Conservation (phyloP, 768 basidiomycete genomes). For the Terana coerulea region DNA sequence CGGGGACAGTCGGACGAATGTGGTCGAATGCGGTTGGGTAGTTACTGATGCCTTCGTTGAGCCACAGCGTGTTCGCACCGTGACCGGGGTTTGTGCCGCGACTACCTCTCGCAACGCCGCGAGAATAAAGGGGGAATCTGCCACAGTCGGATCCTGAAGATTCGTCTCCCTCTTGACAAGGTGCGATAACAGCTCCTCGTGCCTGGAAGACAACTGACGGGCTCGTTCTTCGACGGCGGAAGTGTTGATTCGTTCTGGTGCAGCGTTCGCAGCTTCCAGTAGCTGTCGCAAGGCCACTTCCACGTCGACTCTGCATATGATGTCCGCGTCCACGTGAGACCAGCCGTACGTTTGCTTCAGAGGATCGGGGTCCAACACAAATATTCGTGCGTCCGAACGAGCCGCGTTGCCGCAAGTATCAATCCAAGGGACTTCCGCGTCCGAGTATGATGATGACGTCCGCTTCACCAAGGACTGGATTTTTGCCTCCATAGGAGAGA, state of each 20-base stretch:
- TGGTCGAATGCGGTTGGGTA: constrained; percentile 54
- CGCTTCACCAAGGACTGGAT: constrained; percentile 44
- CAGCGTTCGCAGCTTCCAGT: constrained; percentile 19
- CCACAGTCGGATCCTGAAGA: constrained; percentile 26
- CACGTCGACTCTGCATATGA: constrained; percentile 56
- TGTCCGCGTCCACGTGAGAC: constrained; percentile 51
- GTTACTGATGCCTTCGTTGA: constrained; percentile 66
- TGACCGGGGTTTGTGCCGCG: constrained; percentile 33
- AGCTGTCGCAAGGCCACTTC: constrained; percentile 50
- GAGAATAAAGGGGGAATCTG: constrained; percentile 38
- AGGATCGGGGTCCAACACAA: constrained; percentile 61
- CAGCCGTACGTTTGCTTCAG: constrained; percentile 48
- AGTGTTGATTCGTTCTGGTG: background rate
- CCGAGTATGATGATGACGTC: constrained; percentile 66
- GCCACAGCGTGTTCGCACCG: constrained; percentile 39
- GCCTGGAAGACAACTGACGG: constrained; percentile 10
- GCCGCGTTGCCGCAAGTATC: constrained; percentile 44
- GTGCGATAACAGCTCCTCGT: constrained; percentile 3
- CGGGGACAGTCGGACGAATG: constrained; percentile 47
- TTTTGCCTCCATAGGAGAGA: constrained; percentile 44
- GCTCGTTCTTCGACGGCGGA: background rate
- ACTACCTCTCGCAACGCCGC: constrained; percentile 43
- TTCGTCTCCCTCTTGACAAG: background rate
- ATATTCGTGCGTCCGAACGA: constrained; percentile 41
- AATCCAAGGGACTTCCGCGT: constrained; percentile 66